Base-by-base conservation (phyloP, 1,139 yeast genomes). In the Yamadazyma dendronema region DNA sequence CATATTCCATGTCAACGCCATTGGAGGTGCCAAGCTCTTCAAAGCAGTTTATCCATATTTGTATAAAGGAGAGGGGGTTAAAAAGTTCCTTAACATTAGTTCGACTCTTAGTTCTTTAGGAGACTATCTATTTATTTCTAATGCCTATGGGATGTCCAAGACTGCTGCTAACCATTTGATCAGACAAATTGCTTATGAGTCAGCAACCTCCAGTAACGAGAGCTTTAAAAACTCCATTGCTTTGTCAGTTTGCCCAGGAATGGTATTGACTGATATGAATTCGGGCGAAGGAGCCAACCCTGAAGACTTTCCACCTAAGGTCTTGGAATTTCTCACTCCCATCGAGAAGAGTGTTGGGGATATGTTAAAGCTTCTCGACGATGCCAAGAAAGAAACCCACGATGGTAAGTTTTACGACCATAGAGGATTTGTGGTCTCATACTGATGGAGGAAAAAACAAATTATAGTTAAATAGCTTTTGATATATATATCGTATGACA, bases 81-180 rank as follows among this genome's bases (percentile, higher is more conserved):
- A n/a, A n/a, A n/a, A n/a, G n/a, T n/a, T n/a, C n/a, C n/a, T n/a
- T n/a, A n/a, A n/a, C n/a, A n/a, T n/a, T n/a, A n/a, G n/a, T n/a
- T n/a, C n/a, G n/a, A n/a, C n/a, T n/a, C n/a, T n/a, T n/a, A n/a
- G n/a, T 19, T 19, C 22, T 19, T 19, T 19, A 19, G 22, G 9
- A 19, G 9, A 9, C 9, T 19, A 6, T 19, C 22, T 19, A n/a
- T n/a, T n/a, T n/a, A n/a, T n/a, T n/a, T 19, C 22, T 9, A 19
- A 19, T 19, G 94, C 95, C 3, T 89, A 89, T 51, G 95, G 96
- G 1, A 66, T 86, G 3, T 81, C 95, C 13, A 89, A 89, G 60
- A 95, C 96, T 1, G 95, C 96, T 0, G 56, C 87, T 39, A 86
- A 88, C 59, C 87, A 81, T 50, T 68, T 86, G 4, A 16, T 16